Base-by-base conservation (phyloP, 225 moss, liverwort and hornwort species). In the Sphagnum tenellum region DNA sequence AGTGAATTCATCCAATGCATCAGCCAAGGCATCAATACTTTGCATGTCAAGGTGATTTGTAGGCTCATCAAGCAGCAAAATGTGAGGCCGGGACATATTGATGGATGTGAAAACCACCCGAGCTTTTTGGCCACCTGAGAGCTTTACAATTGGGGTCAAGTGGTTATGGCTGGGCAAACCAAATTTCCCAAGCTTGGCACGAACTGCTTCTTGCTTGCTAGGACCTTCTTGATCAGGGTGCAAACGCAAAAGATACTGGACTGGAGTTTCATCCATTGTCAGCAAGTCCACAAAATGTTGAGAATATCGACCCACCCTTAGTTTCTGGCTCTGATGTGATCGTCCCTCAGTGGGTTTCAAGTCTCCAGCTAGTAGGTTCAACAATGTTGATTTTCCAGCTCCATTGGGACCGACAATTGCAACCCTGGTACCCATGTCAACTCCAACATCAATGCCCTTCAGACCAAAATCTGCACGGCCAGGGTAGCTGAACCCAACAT, bases 31-130 rank as follows among this genome's bases (percentile, higher is more conserved):
- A 73, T 94, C 94, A 62, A 94, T 94, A 75, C 94, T 94, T 75
- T 94, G 94, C 94, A 94, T 94, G 61, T 94, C 91, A 49, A 94
- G 82, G 78, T 94, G 94, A 71, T 94, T 94, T 4, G 94, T 94
- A 53, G 91, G 94, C 62, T 94, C 94, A 61, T 94, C 94, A 8
- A 94, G 91, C 44, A 94, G 86, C 63, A 94, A 75, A 58, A 94
- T 94, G 61, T 94, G 94, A 45, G 94, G 94, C 3, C 94, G 83
- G 47, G 91, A 86, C 94, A 94, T 94, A 49, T 83, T 85, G 66
- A 94, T 94, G 49, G 94, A 91, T 44, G 94, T 94, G 56, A 94
- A 89, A 49, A 91, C 91, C 51, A 94, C 94, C 71, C 94, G 85
- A n/a, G 94, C 81, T 68, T 94, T 94, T 71, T 94, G 94, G 10